A percentile compares a stretch with the other conserved stretches of the same genome.
Evolutionary conservation across 2,329 filamentous ascomycete genomes (phyloP).

Genomic region (Alternaria sp.): DNA sequence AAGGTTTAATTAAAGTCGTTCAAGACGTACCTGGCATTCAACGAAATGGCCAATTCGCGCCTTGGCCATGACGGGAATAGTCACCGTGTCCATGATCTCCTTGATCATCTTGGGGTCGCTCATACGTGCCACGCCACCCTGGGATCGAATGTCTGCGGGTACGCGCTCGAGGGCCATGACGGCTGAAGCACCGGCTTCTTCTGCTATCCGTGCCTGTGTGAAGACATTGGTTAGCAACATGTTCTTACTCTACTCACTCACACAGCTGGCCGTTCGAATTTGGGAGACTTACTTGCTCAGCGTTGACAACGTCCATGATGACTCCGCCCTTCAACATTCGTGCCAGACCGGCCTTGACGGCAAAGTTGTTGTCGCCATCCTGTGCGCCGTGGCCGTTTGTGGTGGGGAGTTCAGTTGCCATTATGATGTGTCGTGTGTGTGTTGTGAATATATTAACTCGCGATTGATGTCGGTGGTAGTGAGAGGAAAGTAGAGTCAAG

Average conservation of each 20-base stretch:
- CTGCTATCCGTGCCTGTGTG: conserved; percentile 84
- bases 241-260: neutral
- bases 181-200: conserved; percentile 92
- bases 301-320: conserved; percentile 98
- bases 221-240: conserved; percentile 20
- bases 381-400: conserved; percentile 55
- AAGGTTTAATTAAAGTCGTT: neutral
- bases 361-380: conserved; percentile 69
- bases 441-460: neutral
- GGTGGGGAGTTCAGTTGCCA: conserved; percentile 60
- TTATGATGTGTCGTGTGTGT: conserved; percentile 34
- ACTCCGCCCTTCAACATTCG: conserved; percentile 99
- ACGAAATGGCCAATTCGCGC: conserved; percentile 97
- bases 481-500: neutral
- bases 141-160: conserved; percentile 89
- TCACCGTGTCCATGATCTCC: conserved; percentile 92
- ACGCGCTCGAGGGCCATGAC: conserved; percentile 99
- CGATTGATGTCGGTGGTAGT: neutral
- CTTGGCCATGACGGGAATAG: conserved; percentile 99
- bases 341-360: conserved; percentile 92
- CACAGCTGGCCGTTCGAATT: neutral
- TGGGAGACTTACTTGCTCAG: conserved; percentile 69
- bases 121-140: conserved; percentile 97
- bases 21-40: conserved; percentile 76
- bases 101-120: conserved; percentile 93